Base-by-base conservation (phyloP, 345 rosid genomes). In the Eutrema yunnanense region DNA sequence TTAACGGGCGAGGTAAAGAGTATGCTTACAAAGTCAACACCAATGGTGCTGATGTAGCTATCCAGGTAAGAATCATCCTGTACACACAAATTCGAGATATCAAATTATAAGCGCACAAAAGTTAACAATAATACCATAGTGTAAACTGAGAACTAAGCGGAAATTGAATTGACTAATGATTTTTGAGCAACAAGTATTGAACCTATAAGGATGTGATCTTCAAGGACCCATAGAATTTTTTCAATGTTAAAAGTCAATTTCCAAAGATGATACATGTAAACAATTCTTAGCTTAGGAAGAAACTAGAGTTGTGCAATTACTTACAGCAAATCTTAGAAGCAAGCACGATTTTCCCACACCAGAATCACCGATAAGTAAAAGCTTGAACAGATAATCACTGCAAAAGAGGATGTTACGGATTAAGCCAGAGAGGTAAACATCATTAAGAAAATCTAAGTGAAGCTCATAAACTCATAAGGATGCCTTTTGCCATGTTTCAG, bases 61-160 rank as follows among this genome's bases (percentile, higher is more conserved):
- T 85, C 87, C 43, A 83, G 68, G 80, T 86, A 84, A 2, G 86
- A 82, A 76, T 84, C 89, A 29, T 86, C 89, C 89, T 86, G 81
- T 9, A 50, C 27, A 66, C 65, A 69, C 29, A 47, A 64, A 13
- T 32, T 53, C 1, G 3, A 44, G n/a, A 43, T 36, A 41, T 53
- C 22, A 69, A 29, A 22, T 5, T 4, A 10, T 6, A 64, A 46
- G 33, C 40, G 61, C 6, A 10, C 43, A 59, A 47, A 47, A 32
- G 47, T 1, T 1, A 36, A 58, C 37, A 65, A 36, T 27, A 26
- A 43, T 3, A 16, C 62, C 8, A 53, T 63, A 22, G 12, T 13
- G 48, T n/a, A 8, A 19, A 42, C 26, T 9, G 55, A 51, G 19
- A 58, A 32, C 30, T 11, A 48, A 8, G 54, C 4, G 2, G 49